These are phyloP conservation scores for Lactuca sativa DNA, from an alignment of 129 eudicot genomes.

Conservation along the genomic window DNA sequence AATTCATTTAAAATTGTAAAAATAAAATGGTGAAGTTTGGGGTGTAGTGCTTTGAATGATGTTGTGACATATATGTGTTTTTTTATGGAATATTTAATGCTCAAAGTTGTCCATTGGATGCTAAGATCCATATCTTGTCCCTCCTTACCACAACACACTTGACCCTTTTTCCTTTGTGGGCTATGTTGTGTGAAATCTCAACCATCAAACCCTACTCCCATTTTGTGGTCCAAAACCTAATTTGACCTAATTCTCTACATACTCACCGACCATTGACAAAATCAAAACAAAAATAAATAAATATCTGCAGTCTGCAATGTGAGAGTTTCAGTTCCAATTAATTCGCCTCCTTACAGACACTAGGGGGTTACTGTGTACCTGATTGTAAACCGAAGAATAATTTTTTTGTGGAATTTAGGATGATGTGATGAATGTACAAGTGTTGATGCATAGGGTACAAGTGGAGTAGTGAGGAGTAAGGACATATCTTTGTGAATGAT, in stretches of 20 bases:
- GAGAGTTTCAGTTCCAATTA: no score
- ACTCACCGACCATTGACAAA: slow-evolving; percentile 39
- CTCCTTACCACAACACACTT: slow-evolving; percentile 35
- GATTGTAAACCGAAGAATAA: background rate
- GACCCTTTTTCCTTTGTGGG: slow-evolving; percentile 30
- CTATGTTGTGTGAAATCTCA: slow-evolving; percentile 36
- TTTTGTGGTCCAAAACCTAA: slow-evolving; percentile 51
- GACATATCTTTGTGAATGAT: slow-evolving; percentile 27
- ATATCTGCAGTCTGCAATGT: no score
- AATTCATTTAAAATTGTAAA: no score
- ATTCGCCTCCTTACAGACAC: no score
- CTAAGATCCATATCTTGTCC: slow-evolving; percentile 33
- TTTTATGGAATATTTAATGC: slow-evolving; percentile 27
- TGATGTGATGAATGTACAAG: background rate
- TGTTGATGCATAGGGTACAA: slow-evolving; percentile 29
- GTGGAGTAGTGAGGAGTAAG: slow-evolving; percentile 4
- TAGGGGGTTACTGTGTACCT: background rate
- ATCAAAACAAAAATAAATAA: background rate
- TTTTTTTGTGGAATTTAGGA: background rate
- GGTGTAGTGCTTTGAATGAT: slow-evolving; percentile 17
- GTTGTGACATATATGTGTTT: slow-evolving; percentile 23
- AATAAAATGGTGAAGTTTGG: background rate
- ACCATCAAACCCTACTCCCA: slow-evolving; percentile 32
- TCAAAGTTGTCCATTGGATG: slow-evolving; percentile 31
- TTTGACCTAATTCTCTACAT: slow-evolving; percentile 41